phyloP scores from a whole-genome alignment of 805 yeast species.

The Wickerhamiella vanderwaltii region DNA sequence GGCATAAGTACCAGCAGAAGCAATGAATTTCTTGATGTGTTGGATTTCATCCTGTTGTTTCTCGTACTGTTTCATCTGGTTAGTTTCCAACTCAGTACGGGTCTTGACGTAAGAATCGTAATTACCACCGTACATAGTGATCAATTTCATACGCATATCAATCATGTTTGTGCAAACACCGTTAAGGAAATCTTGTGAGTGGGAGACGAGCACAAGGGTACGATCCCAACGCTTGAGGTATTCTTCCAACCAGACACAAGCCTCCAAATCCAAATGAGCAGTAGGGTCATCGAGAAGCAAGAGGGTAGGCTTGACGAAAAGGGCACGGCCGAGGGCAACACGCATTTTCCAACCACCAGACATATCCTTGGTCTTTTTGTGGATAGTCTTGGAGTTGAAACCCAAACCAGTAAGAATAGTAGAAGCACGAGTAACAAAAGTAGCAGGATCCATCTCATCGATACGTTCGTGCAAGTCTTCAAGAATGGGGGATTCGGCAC shows the following conservation, averaged over 20 bases:
- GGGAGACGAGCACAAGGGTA: constrained; percentile 86
- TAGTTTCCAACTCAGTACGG: constrained; percentile 82
- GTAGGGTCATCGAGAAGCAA: constrained; percentile 96
- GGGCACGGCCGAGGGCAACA: constrained; percentile 94
- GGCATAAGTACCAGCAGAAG: constrained; percentile 99
- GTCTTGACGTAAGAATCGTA: constrained; percentile 95
- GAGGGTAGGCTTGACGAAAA: constrained; percentile 94
- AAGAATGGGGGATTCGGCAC: constrained; percentile 79
- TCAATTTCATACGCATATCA: constrained; percentile 80
- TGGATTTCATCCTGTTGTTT: constrained; percentile 98
- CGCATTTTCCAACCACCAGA: constrained; percentile 99
- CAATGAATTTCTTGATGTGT: constrained; percentile 96
- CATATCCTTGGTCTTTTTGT: constrained; percentile 95
- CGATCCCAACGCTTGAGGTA: constrained; percentile 90
- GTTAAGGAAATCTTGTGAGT: constrained; percentile 97
- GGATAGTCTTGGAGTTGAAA: constrained; percentile 74
- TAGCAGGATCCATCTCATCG: constrained; percentile 89
- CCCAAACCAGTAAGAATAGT: constrained; percentile 94
- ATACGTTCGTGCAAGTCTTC: constrained; percentile 91
- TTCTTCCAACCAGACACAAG: constrained; percentile 99
- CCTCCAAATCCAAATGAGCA: constrained; percentile 97
- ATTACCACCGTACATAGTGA: constrained; percentile 88
- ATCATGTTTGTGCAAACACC: constrained; percentile 98
- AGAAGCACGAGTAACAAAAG: constrained; percentile 95
- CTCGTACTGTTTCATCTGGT: constrained; percentile 93